Evolutionary conservation across 2,329 filamentous ascomycete genomes (phyloP).

Genomic region (Beauveria brongniartii): DNA sequence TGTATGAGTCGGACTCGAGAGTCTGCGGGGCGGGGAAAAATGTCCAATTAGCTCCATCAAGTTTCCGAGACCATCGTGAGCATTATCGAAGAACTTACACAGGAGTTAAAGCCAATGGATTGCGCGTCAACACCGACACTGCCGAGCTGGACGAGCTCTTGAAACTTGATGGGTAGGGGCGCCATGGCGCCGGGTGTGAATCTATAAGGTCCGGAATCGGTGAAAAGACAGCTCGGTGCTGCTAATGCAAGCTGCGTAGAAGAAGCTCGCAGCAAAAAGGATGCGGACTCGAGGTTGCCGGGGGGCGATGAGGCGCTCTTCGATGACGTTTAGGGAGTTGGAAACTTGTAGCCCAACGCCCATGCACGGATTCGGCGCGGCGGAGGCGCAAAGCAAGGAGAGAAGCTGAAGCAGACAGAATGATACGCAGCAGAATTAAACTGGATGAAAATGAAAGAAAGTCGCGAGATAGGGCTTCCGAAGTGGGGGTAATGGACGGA

Average conservation of each 20-base stretch:
- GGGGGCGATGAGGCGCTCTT: not conserved
- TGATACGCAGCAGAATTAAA: not conserved
- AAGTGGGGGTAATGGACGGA: constrained; percentile 7
- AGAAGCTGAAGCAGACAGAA: not conserved
- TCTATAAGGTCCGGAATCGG: constrained; percentile 8
- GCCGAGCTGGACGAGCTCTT: constrained; percentile 70
- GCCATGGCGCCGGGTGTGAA: constrained; percentile 39
- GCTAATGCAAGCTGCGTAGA: constrained; percentile 6
- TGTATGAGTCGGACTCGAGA: constrained; percentile 92
- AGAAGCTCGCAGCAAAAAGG: not conserved
- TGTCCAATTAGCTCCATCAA: constrained; percentile 16
- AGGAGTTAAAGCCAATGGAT: constrained; percentile 70
- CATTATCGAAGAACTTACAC: constrained; percentile 43
- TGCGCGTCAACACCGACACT: constrained; percentile 38
- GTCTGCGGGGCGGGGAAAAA: constrained; percentile 50
- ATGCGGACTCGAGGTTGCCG: not conserved
- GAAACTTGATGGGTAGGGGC: constrained; percentile 84
- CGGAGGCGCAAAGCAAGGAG: constrained; percentile 1
- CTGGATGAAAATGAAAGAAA: not conserved
- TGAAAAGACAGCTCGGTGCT: not conserved
- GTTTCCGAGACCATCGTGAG: constrained; percentile 2
- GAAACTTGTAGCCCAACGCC: constrained; percentile 11
- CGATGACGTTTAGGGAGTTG: constrained; percentile 10
- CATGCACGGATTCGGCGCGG: constrained; percentile 9
- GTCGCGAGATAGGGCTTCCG: constrained; percentile 4